Conservation (phyloP, 2,329 filamentous ascomycete species). For the Phyllosticta citriasiana region DNA sequence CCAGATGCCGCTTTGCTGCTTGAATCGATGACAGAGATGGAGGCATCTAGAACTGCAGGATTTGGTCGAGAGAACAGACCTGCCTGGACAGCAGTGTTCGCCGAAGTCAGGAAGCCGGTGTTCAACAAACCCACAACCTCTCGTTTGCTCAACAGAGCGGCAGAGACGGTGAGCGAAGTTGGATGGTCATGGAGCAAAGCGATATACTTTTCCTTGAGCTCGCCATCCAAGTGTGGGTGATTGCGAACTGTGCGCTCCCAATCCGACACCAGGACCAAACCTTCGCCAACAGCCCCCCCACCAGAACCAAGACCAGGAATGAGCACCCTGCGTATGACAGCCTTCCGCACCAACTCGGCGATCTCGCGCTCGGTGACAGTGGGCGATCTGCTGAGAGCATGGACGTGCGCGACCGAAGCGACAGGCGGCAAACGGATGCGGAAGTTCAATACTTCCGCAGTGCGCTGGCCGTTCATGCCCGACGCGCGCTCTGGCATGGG, state of each 20-base stretch:
- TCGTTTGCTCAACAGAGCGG: constrained; percentile 31
- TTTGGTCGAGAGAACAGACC: constrained; percentile 34
- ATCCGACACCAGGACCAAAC: constrained; percentile 49
- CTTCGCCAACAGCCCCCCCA: constrained; percentile 51
- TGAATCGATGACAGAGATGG: constrained; percentile 53
- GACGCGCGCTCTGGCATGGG: constrained; percentile 46
- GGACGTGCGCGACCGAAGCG: constrained; percentile 56
- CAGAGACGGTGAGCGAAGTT: constrained; percentile 33
- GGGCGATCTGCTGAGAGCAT: constrained; percentile 51
- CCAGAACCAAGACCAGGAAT: constrained; percentile 52
- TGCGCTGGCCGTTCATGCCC: constrained; percentile 55
- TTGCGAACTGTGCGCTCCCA: constrained; percentile 36
- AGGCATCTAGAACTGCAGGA: constrained; percentile 35
- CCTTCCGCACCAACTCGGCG: constrained; percentile 47
- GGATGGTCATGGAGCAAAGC: constrained; percentile 43
- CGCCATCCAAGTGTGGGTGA: constrained; percentile 27
- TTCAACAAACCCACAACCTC: constrained; percentile 51
- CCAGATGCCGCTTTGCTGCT: constrained; percentile 56
- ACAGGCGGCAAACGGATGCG: constrained; percentile 51
- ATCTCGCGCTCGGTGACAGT: constrained; percentile 59
- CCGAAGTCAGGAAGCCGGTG: constrained; percentile 56
- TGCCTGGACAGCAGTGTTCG: constrained; percentile 26
- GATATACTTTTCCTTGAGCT: constrained; percentile 43
- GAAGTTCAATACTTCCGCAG: constrained; percentile 54
- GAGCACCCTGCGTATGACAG: constrained; percentile 50